Percentiles rank a stretch among this genome's conserved stretches.
phyloP scores from a whole-genome alignment of 441 rosid species.

The Bocquillonia castaneifolia region DNA sequence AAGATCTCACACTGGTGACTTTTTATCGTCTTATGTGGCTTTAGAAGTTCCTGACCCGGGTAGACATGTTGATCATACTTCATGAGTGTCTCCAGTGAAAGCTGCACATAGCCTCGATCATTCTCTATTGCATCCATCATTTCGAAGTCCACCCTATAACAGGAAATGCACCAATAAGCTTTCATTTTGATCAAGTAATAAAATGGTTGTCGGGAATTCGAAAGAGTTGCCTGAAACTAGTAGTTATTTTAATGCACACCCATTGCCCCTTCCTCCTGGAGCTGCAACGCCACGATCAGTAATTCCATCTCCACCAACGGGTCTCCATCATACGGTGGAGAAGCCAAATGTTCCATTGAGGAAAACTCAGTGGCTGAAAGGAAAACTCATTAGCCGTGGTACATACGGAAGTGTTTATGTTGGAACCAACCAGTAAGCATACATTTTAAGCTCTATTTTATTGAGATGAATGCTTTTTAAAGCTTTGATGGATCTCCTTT shows the following conservation, averaged over 20 bases:
- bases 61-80: constrained; percentile 21
- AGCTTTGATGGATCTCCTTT: constrained; percentile 5
- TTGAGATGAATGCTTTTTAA: constrained; percentile 12
- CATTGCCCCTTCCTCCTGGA: constrained; percentile 64
- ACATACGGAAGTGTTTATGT: constrained; percentile 69
- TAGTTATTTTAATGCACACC: constrained; percentile 37
- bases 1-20: constrained; percentile 30
- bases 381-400: constrained; percentile 71
- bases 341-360: constrained; percentile 22
- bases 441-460: too few species aligned
- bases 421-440: constrained; percentile 53
- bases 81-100: constrained; percentile 26
- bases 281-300: constrained; percentile 25
- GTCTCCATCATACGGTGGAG: constrained; percentile 25
- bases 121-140: constrained; percentile 35
- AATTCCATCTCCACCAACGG: constrained; percentile 22
- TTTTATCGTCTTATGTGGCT: constrained; percentile 20
- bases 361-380: constrained; percentile 62
- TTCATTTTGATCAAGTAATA: constrained; percentile 24
- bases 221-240: constrained; percentile 34
- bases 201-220: constrained; percentile 27
- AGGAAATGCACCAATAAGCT: constrained; percentile 21
- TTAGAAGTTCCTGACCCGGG: constrained; percentile 24
- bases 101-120: constrained; percentile 30
- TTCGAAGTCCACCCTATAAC: constrained; percentile 22